These are phyloP conservation scores for Globisporangium mamillatum DNA, from an alignment of 352 stramenopile species.

Conservation along the genomic window DNA sequence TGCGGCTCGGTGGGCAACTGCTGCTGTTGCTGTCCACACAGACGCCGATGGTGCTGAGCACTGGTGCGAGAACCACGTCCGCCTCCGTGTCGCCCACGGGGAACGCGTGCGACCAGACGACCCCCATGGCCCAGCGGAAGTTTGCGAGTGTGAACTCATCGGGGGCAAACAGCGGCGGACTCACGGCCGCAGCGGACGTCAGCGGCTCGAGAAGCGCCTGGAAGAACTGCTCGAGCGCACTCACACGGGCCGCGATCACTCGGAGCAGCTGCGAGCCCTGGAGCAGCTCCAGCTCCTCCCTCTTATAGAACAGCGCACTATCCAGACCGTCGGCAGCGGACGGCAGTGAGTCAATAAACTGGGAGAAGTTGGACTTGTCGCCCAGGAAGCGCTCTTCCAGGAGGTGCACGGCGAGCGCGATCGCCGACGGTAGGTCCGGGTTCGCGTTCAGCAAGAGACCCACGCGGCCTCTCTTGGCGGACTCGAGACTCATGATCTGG, in stretches of 20 bases:
- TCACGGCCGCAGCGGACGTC: constrained; percentile 30
- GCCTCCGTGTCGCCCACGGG: constrained; percentile 21
- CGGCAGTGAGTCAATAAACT: constrained; percentile 30
- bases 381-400: constrained; percentile 44
- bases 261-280: constrained; percentile 40
- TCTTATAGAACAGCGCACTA: constrained; percentile 43
- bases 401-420: constrained; percentile 40
- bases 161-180: constrained; percentile 44
- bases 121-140: constrained; percentile 45
- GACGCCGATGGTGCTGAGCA: constrained; percentile 38
- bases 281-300: constrained; percentile 30
- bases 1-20: constrained; percentile 21
- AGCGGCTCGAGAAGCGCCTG: constrained; percentile 32
- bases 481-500: constrained; percentile 39
- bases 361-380: constrained; percentile 35
- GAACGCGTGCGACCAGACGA: constrained; percentile 43
- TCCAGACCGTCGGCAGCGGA: constrained; percentile 20
- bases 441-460: constrained; percentile 38
- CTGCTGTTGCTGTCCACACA: constrained; percentile 25
- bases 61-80: constrained; percentile 36
- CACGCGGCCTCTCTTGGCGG: constrained; percentile 30
- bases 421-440: constrained; percentile 37
- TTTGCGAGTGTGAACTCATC: constrained; percentile 41
- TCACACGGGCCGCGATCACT: constrained; percentile 22
- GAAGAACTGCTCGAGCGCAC: constrained; percentile 41